Conservation (phyloP, 192 early-diverging fungal species). For the Cladochytrium replicatum region DNA sequence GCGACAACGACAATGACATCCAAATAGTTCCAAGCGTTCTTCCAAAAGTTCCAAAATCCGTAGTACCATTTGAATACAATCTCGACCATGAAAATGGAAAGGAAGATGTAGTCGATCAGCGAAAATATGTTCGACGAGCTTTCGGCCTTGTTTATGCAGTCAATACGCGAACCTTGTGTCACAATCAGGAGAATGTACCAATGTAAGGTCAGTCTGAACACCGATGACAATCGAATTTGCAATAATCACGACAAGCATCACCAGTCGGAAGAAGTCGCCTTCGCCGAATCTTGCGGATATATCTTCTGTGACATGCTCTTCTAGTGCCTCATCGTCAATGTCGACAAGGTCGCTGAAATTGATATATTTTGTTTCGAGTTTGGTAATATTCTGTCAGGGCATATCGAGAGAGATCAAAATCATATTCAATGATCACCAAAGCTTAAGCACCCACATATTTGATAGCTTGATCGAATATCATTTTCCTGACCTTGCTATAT, state of each 20-base stretch:
- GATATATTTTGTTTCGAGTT: conserved; percentile 21
- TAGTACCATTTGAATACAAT: conserved; percentile 33
- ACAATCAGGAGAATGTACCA: conserved; percentile 5
- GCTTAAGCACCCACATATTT: conserved; percentile 14
- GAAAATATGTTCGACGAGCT: conserved; percentile 17
- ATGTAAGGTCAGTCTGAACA: conserved; percentile 18
- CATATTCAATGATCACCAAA: no score
- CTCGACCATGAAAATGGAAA: conserved; percentile 20
- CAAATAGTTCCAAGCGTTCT: conserved; percentile 20
- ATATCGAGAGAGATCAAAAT: no score
- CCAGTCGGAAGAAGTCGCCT: conserved; percentile 22
- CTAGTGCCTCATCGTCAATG: conserved; percentile 21
- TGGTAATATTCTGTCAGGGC: conserved; percentile 24
- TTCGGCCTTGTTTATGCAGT: no score
- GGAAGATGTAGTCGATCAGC: conserved; percentile 18
- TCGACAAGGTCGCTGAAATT: conserved; percentile 28
- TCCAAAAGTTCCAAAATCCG: conserved; percentile 26
- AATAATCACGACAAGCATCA: conserved; percentile 23
- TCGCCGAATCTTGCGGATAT: conserved; percentile 24
- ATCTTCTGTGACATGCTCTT: conserved; percentile 25
- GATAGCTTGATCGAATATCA: conserved; percentile 27
- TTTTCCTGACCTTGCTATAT: conserved; percentile 28
- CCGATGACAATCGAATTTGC: conserved; percentile 28
- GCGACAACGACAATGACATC: conserved; percentile 16
- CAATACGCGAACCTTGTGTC: not conserved